Percentiles rank a stretch among this genome's conserved stretches.
These are phyloP conservation scores for Volvox reticuliferus DNA, from an alignment of 139 green algal genomes.

Conservation along the genomic window DNA sequence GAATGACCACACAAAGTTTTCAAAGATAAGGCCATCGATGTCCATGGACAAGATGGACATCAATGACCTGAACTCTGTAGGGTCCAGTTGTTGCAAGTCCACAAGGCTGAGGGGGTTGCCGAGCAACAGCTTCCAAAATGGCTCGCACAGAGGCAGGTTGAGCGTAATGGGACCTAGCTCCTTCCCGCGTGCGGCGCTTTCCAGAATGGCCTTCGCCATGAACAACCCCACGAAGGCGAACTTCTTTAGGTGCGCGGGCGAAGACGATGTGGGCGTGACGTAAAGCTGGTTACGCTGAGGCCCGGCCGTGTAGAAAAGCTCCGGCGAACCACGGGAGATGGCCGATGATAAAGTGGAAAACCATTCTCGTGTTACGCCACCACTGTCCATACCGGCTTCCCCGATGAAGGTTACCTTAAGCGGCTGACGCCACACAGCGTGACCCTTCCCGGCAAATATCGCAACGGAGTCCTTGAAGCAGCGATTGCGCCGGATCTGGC, in stretches of 20 bases:
- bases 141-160: conserved; percentile 74
- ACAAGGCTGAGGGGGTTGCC: conserved; percentile 70
- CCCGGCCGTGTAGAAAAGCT: conserved; percentile 71
- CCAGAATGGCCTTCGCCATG: conserved; percentile 77
- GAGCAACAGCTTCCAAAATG: conserved; percentile 78
- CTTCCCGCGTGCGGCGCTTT: conserved; percentile 67
- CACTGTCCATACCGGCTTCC: conserved; percentile 74
- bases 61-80: conserved; percentile 67
- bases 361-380: conserved; percentile 74
- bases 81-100: conserved; percentile 70
- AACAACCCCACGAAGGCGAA: conserved; percentile 73
- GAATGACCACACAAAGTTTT: conserved; percentile 73
- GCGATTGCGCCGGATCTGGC: conserved; percentile 46
- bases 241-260: conserved; percentile 69
- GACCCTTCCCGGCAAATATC: conserved; percentile 51
- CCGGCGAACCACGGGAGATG: conserved; percentile 64
- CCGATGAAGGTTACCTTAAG: conserved; percentile 71
- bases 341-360: conserved; percentile 70
- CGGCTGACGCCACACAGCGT: conserved; percentile 64
- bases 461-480: conserved; percentile 49
- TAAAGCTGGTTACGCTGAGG: conserved; percentile 70
- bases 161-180: conserved; percentile 74
- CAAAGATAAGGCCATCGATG: conserved; percentile 76
- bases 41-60: conserved; percentile 75
- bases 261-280: conserved; percentile 68